These are phyloP conservation scores for Cymodocea nodosa DNA, from an alignment of 116 monocot genomes.

Conservation along the genomic window DNA sequence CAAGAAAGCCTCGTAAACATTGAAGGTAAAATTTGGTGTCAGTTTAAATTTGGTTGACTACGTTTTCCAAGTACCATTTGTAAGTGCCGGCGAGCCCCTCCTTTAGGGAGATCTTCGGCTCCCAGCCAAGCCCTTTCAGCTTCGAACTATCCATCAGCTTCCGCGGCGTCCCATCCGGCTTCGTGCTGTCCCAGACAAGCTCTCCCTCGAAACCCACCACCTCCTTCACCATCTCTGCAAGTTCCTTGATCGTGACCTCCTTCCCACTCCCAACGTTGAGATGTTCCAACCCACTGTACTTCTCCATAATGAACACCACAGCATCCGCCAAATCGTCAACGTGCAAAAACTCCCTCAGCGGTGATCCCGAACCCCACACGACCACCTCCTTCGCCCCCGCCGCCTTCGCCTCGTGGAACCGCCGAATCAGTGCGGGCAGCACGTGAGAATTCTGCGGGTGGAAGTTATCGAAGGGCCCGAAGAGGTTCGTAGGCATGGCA, in stretches of 20 bases:
- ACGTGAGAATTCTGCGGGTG: conserved; percentile 93
- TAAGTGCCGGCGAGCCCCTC: conserved; percentile 73
- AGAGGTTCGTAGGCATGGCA: conserved; percentile 93
- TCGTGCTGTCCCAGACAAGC: conserved; percentile 58
- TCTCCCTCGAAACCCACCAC: conserved; percentile 67
- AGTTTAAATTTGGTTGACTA: conserved; percentile 13
- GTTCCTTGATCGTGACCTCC: conserved; percentile 76
- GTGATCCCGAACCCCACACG: conserved; percentile 80
- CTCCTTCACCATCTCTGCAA: conserved; percentile 78
- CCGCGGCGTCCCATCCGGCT: conserved; percentile 82
- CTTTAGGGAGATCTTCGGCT: conserved; percentile 40
- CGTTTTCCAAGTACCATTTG: conserved; percentile 78
- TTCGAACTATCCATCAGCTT: conserved; percentile 84
- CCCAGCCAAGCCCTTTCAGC: conserved; percentile 58
- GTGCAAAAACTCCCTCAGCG: conserved; percentile 78
- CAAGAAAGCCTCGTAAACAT: too few relatives aligned
- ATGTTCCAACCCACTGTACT: conserved; percentile 65
- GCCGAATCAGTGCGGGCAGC: conserved; percentile 59
- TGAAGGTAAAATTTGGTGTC: too few relatives aligned
- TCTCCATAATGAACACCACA: conserved; percentile 67
- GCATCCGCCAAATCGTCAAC: conserved; percentile 80
- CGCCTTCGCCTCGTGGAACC: conserved; percentile 80
- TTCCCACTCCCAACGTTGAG: conserved; percentile 84
- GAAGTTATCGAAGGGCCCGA: conserved; percentile 82
- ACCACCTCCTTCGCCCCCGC: conserved; percentile 41